Evolutionary conservation across 2,329 filamentous ascomycete genomes (phyloP), one percentile per base, ranked within the genome.

Genomic region (Colletotrichum gloeosporioides): DNA sequence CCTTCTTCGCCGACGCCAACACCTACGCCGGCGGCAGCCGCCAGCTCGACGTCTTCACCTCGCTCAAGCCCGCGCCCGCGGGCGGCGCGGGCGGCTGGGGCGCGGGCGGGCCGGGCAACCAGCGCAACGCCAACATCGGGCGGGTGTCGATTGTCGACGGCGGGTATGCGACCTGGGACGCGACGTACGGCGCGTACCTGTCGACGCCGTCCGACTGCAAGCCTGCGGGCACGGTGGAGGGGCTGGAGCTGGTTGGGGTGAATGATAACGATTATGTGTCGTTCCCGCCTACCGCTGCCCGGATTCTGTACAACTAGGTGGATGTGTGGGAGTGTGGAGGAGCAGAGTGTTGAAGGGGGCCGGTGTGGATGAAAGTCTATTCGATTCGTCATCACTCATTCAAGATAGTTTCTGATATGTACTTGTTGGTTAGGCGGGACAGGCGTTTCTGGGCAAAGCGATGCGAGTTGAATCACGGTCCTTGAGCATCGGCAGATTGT

Each of bases 31-130:
- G 66, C 25, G 81, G 80, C 44, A 82, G 78, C 74, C 32, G 61
- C 25, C 80, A 80, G 74, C 72, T 83, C 36, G 82, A 83, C 75
- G 55, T 83, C 59, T 83, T 79, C 77, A 79, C 79, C 25, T 81
- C 78, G 36, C 57, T 68, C 22, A 53, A 66, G 39, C 79, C 80
- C 15, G 80, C 81, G 3, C 79, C 80, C 6, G 62, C 73, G 0
- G 70, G 57, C 15, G 80, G 79, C 22, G 65, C 76, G 3, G 8
- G 68, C 15, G 65, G 73, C 63, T 82, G 80, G 80, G 72, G 72
- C 15, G 79, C 80, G 2, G 81, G 80, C n/a, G 73, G 73, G 8
- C 79, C 80, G 2, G 81, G 81, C 22, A 82, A 82, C 75, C 78
- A 79, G 69, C 80, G 81, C 73, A 77, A 82, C 77, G 44, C n/a